Conservation (phyloP, 768 basidiomycete species). For the Agaricus bisporus region DNA sequence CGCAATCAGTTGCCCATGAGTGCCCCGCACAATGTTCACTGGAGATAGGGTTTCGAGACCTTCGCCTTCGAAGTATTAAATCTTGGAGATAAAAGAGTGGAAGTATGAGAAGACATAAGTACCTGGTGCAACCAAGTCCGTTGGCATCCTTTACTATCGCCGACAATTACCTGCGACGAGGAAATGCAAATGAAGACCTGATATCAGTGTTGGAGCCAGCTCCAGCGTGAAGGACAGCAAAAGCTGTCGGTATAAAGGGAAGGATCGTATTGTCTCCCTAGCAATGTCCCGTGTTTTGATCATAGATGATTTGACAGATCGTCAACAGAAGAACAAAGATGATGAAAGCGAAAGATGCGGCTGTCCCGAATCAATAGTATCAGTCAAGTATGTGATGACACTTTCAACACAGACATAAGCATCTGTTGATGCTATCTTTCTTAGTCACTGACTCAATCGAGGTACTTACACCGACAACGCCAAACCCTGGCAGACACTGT, state of each 20-base stretch:
- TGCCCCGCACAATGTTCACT: slow-evolving; percentile 37
- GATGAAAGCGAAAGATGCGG: too few species aligned
- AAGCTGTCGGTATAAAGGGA: not conserved
- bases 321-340: too few species aligned
- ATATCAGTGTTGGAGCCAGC: not conserved
- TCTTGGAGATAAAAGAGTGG: not conserved
- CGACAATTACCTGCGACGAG: not conserved
- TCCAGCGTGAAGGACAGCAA: not conserved
- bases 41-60: slow-evolving; percentile 7
- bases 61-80: not conserved
- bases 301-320: not conserved
- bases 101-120: not conserved
- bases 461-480: too few species aligned
- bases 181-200: not conserved
- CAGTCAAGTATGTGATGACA: too few species aligned
- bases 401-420: too few species aligned
- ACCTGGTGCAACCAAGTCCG: not conserved
- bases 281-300: not conserved
- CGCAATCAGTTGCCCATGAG: slow-evolving; percentile 30
- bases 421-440: too few species aligned
- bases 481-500: too few species aligned
- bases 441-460: too few species aligned
- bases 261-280: not conserved
- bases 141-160: not conserved
- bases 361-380: too few species aligned